These are phyloP conservation scores for Fomitopsis pulvina DNA, from an alignment of 768 basidiomycete species.

Conservation along the genomic window DNA sequence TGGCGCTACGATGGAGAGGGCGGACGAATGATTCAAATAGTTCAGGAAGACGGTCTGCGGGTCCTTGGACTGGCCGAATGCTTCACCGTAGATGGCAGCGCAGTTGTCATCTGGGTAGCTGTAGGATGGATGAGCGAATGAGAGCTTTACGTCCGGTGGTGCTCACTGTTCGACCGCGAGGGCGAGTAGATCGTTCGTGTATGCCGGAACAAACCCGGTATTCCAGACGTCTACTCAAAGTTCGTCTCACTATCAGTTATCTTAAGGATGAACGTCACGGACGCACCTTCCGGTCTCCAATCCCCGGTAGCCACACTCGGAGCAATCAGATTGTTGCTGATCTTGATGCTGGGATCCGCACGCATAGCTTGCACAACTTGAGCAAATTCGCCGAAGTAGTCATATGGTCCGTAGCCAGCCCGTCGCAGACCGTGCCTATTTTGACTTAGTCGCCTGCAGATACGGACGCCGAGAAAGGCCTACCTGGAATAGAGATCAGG, in stretches of 20 bases:
- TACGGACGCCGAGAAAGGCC: constrained; percentile 13
- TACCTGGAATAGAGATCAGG: constrained; percentile 45
- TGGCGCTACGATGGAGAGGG: constrained; percentile 26
- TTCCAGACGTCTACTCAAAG: constrained; percentile 22
- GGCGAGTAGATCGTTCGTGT: constrained; percentile 28
- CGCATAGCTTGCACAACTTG: constrained; percentile 18
- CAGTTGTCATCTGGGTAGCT: constrained; percentile 35
- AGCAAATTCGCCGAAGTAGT: constrained; percentile 28
- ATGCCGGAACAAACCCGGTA: constrained; percentile 23
- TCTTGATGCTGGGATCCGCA: constrained; percentile 14
- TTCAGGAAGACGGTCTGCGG: constrained; percentile 34
- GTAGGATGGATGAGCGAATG: constrained; percentile 5
- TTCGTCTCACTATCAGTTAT: neutral
- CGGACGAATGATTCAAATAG: constrained; percentile 39
- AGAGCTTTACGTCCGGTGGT: neutral
- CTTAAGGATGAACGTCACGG: neutral
- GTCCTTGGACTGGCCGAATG: constrained; percentile 18
- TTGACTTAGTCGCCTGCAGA: neutral
- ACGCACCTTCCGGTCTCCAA: constrained; percentile 23
- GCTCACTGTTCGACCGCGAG: constrained; percentile 35
- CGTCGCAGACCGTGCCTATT: constrained; percentile 33
- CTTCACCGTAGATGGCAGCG: constrained; percentile 17
- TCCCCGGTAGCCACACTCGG: constrained; percentile 25
- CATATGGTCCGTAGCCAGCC: constrained; percentile 18
- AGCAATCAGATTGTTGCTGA: constrained; percentile 24